Base-by-base conservation (phyloP, 177 flowering plant genomes). In the Vitis hybrid region DNA sequence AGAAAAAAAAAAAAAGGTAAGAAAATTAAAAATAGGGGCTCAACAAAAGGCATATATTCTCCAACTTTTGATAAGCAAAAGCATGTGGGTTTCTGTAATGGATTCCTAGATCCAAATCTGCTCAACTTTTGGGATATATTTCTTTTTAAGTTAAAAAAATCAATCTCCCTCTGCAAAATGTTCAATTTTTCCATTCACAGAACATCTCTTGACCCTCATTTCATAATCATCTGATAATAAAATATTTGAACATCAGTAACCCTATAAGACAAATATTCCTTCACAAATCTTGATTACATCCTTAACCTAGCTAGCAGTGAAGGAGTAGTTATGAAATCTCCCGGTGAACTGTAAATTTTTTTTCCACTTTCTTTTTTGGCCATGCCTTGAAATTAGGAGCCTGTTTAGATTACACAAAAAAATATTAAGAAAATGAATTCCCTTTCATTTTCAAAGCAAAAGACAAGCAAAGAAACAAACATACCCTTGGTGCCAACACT, bases 401-500 rank as follows among this genome's bases (percentile, higher is more conserved):
- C n/a, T 59, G 66, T 55, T 73, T 66, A 70, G 61, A 48, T 59
- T 63, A 67, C 68, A 34, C n/a, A 54, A 71, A 49, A 49, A 69
- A 70, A 39, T 56, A 69, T 62, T 13, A 10, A 60, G 9, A 56
- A 67, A 66, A n/a, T 59, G 56, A 65, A 54, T 50, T 39, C 16
- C n/a, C 50, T 19, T 20, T 18, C 22, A 16, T 2, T 71, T 63
- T 60, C 49, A 64, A 72, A 67, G 48, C 60, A 79, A 64, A 61
- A 74, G 79, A 74, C 80, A 77, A 81, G 31, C 73, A 57, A 71
- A 78, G 82, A 83, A 86, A 84, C 97, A 86, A 86, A 87, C 90
- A 85, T 82, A 76, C 84, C 89, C 86, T 72, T 78, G 74, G 77
- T 82, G 91, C 84, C 93, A 90, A 87, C 81, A 73, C 19, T 83